These are phyloP conservation scores for Leucocoprinus leucothites DNA, from an alignment of 768 basidiomycete genomes.

Conservation along the genomic window DNA sequence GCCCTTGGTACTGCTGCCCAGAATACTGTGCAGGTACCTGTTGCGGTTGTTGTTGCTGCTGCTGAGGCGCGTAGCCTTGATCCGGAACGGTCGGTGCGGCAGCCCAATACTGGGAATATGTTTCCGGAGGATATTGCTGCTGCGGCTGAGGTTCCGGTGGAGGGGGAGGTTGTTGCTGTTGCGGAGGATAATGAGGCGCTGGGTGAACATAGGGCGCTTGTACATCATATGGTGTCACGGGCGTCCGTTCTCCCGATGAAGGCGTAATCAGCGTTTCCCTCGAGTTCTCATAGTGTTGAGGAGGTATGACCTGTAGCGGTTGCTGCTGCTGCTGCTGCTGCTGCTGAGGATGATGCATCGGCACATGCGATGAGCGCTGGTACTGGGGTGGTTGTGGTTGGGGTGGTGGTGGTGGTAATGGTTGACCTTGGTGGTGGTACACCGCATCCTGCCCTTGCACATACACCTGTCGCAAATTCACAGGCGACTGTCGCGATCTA, in stretches of 20 bases:
- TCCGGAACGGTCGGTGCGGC: slow-evolving; percentile 23
- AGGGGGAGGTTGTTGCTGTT: slow-evolving; percentile 2
- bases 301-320: slow-evolving; percentile 27
- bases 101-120: slow-evolving; percentile 30
- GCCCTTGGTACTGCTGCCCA: not conserved
- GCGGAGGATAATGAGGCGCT: not conserved
- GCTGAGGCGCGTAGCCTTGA: not conserved
- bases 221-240: slow-evolving; percentile 13
- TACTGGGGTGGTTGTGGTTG: slow-evolving; percentile 3
- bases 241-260: slow-evolving; percentile 15
- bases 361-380: too few species aligned
- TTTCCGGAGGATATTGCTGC: slow-evolving; percentile 12
- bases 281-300: slow-evolving; percentile 19
- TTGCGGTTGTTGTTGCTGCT: slow-evolving; percentile 8
- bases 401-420: not conserved
- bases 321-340: slow-evolving; percentile 24
- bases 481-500: not conserved
- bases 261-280: slow-evolving; percentile 8
- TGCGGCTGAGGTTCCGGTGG: not conserved
- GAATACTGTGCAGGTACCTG: not conserved
- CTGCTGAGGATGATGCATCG: not conserved
- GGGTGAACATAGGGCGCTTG: slow-evolving; percentile 7
- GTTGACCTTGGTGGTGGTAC: not conserved
- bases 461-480: slow-evolving; percentile 3
- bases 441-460: too few species aligned